These are phyloP conservation scores for Austroboletus eburneus DNA, from an alignment of 768 basidiomycete genomes.

Conservation along the genomic window DNA sequence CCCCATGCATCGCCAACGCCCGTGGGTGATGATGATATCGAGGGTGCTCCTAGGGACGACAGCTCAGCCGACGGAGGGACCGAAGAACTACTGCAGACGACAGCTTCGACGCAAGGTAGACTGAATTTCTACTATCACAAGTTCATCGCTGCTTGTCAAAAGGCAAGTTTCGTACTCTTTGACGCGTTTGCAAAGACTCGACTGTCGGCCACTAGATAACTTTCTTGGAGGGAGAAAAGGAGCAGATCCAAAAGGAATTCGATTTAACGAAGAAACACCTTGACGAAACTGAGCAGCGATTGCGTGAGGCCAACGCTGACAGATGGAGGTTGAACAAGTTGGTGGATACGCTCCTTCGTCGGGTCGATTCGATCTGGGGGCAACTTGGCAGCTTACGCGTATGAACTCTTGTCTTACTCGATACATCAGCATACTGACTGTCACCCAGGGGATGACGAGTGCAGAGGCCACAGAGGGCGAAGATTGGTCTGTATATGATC, in stretches of 20 bases:
- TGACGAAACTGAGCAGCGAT: conserved; percentile 15
- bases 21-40: not conserved
- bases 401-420: not conserved
- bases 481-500: conserved; percentile 2
- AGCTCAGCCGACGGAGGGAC: not conserved
- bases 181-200: not conserved
- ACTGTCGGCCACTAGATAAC: conserved; percentile 4
- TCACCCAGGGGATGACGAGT: conserved; percentile 10
- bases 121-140: conserved; percentile 8
- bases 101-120: conserved; percentile 14
- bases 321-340: conserved; percentile 7
- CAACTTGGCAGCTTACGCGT: conserved; percentile 13
- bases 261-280: conserved; percentile 13
- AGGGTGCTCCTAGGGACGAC: not conserved
- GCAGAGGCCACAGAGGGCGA: not conserved
- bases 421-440: not conserved
- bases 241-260: conserved; percentile 13
- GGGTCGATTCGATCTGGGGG: conserved; percentile 8
- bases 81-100: conserved; percentile 12
- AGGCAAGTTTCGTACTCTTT: conserved; percentile 3
- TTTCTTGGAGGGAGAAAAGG: conserved; percentile 13
- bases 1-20: conserved; percentile 7
- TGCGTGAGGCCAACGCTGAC: conserved; percentile 16
- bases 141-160: conserved; percentile 10
- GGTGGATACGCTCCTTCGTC: conserved; percentile 8